Evolutionary conservation across 2,329 filamentous ascomycete genomes (phyloP), one percentile per base, ranked within the genome.

Genomic region (Tolypocladium inflatum): DNA sequence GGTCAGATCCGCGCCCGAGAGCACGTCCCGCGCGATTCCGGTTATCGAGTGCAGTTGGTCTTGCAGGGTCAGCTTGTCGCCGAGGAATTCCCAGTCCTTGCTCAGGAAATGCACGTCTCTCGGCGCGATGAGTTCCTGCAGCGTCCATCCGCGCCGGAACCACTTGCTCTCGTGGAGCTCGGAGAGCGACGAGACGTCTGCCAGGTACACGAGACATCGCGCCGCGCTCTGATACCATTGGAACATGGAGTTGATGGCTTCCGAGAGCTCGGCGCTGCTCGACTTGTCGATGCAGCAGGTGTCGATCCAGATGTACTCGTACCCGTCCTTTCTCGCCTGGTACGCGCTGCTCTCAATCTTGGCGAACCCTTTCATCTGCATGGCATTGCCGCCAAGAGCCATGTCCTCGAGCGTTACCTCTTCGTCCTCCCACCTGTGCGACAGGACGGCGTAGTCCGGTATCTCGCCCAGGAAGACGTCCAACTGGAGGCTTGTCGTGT

Each of bases 361-460:
- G 56, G 58, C 37, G 58, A 64, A 67, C 9, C 64, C 66, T n/a
- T 59, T 35, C 17, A 59, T 33, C 4, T 51, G 35, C 55, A 55
- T 45, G 43, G 50, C 42, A 4, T 54, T 41, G n/a, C 54, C 21
- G 2, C 19, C 21, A 7, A 1, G 8, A 1, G 51, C 54, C 33
- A 64, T 54, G 45, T 68, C 64, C 54, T 69, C 63, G 41, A 65
- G 65, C 2, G 63, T 63, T 3, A 66, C 61, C 48, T 70, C 67
- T 33, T 61, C 66, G 10, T 55, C 30, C 43, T 63, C 63, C 68
- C 68, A 70, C 2, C 65, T 68, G 39, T 70, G 68, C 4, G 68
- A 70, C 9, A 70, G 59, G 54, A 70, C 68, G 42, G 67, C 66
- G 38, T 68, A 69, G 1, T 59, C 60, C 2, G 67, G 67, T 30